Percentiles rank a stretch among this genome's conserved stretches.
Evolutionary conservation across 768 basidiomycete species (phyloP).

Genomic region (Leccinellum albellum): DNA sequence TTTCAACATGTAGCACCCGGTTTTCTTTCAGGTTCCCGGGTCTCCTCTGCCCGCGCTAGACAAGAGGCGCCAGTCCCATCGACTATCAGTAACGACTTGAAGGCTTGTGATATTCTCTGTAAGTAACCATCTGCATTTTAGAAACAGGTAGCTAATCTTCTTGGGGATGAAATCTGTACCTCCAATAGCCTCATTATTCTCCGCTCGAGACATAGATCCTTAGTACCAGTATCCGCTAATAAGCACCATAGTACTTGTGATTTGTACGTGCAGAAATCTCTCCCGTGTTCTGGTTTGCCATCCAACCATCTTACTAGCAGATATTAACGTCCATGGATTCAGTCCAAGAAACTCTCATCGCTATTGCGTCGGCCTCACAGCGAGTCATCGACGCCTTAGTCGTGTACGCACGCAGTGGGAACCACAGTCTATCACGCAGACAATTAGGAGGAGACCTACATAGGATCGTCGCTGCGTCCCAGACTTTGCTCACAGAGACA

Average conservation of each 20-base stretch:
- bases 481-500: background rate
- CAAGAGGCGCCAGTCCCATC: too few relatives aligned
- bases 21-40: too few relatives aligned
- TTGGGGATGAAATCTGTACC: background rate
- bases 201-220: background rate
- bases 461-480: background rate
- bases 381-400: background rate
- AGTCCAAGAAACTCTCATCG: background rate
- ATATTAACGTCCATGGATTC: background rate
- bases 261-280: too few relatives aligned
- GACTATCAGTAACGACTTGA: background rate
- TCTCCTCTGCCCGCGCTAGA: too few relatives aligned
- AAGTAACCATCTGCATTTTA: background rate
- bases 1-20: too few relatives aligned
- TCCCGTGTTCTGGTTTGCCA: background rate
- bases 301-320: background rate
- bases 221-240: background rate
- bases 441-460: background rate
- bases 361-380: background rate
- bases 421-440: background rate
- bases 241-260: too few relatives aligned
- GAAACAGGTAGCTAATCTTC: background rate
- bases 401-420: background rate
- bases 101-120: background rate
- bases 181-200: background rate